Conservation (phyloP, 2,329 filamentous ascomycete species). For the Cytospora mali region DNA sequence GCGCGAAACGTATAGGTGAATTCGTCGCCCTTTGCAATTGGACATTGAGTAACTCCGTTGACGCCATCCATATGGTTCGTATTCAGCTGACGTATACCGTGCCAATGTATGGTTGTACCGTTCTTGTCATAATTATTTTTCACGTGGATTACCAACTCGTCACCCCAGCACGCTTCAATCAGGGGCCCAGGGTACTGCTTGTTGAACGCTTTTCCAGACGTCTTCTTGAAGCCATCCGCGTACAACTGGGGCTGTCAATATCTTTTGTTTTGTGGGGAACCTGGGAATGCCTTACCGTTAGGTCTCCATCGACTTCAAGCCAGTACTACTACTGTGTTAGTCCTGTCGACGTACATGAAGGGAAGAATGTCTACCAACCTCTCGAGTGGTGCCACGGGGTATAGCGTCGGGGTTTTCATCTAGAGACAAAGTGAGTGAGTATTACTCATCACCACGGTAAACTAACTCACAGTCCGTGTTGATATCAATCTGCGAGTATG, state of each 20-base stretch:
- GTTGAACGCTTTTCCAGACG: conserved; percentile 31
- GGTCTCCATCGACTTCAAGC: conserved; percentile 25
- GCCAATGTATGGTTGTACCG: conserved; percentile 42
- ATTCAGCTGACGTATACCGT: conserved; percentile 39
- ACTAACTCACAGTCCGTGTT: conserved; percentile 23
- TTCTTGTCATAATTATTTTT: conserved; percentile 32
- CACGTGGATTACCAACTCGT: conserved; percentile 35
- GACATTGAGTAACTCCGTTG: conserved; percentile 51
- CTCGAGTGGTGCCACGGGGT: conserved; percentile 20
- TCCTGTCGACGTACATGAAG: not conserved
- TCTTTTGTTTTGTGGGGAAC: not conserved
- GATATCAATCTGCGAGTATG: conserved; percentile 27
- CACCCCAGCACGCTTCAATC: conserved; percentile 37
- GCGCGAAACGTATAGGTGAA: conserved; percentile 41
- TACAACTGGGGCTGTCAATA: conserved; percentile 5
- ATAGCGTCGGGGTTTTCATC: conserved; percentile 22
- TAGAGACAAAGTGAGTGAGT: conserved; percentile 1
- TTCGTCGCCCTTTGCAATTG: conserved; percentile 50
- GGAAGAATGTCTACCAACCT: not conserved
- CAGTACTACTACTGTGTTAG: conserved; percentile 16
- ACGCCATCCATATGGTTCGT: conserved; percentile 40
- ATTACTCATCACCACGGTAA: not conserved
- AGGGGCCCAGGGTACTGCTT: conserved; percentile 33
- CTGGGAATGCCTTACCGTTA: conserved; percentile 9
- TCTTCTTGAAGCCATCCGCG: conserved; percentile 27